Base-by-base conservation (phyloP, 2,329 filamentous ascomycete genomes). In the Teratosphaeria pseudoeucalypti region DNA sequence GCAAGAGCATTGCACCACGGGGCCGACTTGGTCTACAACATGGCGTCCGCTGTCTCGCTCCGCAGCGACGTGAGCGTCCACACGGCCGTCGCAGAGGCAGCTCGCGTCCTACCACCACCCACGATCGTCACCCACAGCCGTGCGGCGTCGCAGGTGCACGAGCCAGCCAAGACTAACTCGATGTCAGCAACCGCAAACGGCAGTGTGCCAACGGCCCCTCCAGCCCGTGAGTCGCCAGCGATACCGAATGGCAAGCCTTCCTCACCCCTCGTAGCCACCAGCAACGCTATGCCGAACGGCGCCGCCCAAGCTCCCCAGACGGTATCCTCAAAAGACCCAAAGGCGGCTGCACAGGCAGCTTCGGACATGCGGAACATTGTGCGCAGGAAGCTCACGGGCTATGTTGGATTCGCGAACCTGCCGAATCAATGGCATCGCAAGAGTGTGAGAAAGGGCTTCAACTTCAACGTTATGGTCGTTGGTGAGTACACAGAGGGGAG, bases 391-490 rank as follows among this genome's bases (percentile, higher is more conserved):
- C 82, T 99, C 74, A 97, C 94, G 56, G 94, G 94, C 73, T 99
- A 97, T 72, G 94, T 99, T 72, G 94, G 94, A 67, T 99, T 99
- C 73, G 94, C 94, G 76, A 99, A 99, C 77, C 79, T 99, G 74
- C 94, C 94, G 65, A 99, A 99, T 81, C 94, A 99, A 80, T 99
- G 94, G 94, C 94, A 99, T 82, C 92, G 94, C 78, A 99, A 99
- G 88, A 96, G 92, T 85, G 94, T 99, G 72, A 90, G 94, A 75
- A 99, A 99, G 80, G 94, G 94, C 63, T 99, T 99, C 85, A 99
- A 97, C 85, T 99, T 99, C 84, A 99, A 99, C 75, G 94, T 99
- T 69, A 99, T 99, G 94, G 94, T 99, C 78, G 94, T 99, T 78
- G 94, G 94, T 97, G 82, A 73, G 92, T 87, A 54, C 52, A 19